Percentiles rank a stretch among this genome's conserved stretches.
Evolutionary conservation across 768 basidiomycete genomes (phyloP).

Genomic region (Pulveroboletus sp.): DNA sequence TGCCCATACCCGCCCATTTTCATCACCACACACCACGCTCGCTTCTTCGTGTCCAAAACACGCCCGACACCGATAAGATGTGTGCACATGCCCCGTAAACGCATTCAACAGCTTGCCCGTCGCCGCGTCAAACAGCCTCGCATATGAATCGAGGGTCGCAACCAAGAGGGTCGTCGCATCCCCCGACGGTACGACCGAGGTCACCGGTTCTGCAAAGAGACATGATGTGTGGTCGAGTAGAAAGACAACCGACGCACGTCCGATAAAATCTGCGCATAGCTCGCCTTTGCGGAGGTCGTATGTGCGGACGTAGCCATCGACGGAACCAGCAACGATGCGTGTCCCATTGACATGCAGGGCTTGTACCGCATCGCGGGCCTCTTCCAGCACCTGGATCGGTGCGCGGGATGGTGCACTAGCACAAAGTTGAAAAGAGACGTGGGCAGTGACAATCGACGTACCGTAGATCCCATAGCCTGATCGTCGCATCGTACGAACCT

Average conservation of each 20-base stretch:
- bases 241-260: conserved; percentile 55
- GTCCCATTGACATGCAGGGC: conserved; percentile 65
- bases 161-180: conserved; percentile 82
- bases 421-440: not conserved
- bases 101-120: conserved; percentile 85
- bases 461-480: conserved; percentile 92
- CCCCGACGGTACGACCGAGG: conserved; percentile 74
- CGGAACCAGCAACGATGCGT: conserved; percentile 76
- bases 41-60: conserved; percentile 86
- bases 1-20: conserved; percentile 83
- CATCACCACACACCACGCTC: conserved; percentile 83
- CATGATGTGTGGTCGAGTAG: not conserved
- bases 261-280: conserved; percentile 84
- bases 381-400: conserved; percentile 88
- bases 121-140: conserved; percentile 81
- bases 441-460: conserved; percentile 28
- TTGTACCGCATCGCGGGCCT: conserved; percentile 86
- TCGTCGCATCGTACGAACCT: conserved; percentile 93
- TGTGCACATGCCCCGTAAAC: conserved; percentile 74
- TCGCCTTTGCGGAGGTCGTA: conserved; percentile 96
- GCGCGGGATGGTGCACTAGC: conserved; percentile 73
- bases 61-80: conserved; percentile 74
- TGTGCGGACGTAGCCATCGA: conserved; percentile 89
- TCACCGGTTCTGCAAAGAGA: conserved; percentile 69
- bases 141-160: conserved; percentile 77